Percentiles rank a stretch among this genome's conserved stretches.
Conservation (phyloP, 495 filamentous ascomycete genomes). For the Tuber microsphaerosporum region DNA sequence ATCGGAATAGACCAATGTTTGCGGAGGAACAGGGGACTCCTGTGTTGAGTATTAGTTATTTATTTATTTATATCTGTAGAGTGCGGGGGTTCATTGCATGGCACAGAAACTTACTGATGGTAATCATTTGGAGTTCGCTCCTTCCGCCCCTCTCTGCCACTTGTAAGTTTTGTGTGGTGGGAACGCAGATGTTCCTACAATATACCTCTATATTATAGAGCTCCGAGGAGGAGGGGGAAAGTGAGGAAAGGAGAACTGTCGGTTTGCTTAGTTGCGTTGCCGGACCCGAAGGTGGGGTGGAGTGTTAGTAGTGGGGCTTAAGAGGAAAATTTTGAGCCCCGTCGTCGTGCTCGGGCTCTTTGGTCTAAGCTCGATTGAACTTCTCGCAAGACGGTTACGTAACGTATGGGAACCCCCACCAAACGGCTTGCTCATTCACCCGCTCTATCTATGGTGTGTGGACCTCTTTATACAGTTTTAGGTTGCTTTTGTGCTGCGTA, state of each 20-base stretch:
- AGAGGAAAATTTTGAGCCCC: background rate
- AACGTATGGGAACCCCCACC: background rate
- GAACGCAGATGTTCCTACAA: background rate
- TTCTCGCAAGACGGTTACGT: background rate
- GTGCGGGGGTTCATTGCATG: background rate
- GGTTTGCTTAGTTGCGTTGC: background rate
- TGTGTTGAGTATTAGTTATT: conserved; percentile 19
- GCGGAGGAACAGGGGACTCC: conserved; percentile 74
- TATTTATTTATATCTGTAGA: background rate
- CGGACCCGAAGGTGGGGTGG: background rate
- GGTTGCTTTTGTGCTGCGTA: background rate
- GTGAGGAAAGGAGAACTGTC: too few relatives aligned
- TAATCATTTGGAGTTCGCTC: conserved; percentile 30
- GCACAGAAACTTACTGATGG: conserved; percentile 31
- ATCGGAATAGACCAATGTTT: conserved; percentile 61
- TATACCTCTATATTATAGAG: background rate
- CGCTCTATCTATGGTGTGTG: background rate
- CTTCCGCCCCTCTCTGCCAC: background rate
- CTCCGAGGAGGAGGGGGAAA: background rate
- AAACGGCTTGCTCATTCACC: background rate
- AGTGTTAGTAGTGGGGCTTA: background rate
- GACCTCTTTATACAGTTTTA: background rate
- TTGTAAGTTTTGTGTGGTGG: background rate
- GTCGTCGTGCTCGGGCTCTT: background rate
- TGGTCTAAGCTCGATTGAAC: background rate